Evolutionary conservation across 768 basidiomycete species (phyloP), one percentile per base, ranked within the genome.

Genomic region (Leccinum obscurum): DNA sequence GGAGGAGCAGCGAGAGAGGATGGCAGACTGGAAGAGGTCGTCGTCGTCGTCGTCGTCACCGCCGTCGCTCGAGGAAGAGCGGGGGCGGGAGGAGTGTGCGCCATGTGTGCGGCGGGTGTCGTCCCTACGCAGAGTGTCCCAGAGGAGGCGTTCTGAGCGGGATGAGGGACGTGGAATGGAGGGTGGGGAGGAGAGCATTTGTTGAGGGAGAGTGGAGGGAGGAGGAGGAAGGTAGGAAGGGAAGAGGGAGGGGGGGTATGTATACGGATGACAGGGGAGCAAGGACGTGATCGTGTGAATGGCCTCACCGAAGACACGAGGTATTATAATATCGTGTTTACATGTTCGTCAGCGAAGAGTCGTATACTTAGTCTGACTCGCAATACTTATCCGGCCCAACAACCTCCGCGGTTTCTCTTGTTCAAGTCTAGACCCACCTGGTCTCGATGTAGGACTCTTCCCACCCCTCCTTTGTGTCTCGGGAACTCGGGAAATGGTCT

Each of bases 41-140:
- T 54, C 68, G 13, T 70, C 64, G 41, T 69, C 77, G 9, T 66
- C 64, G 30, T 64, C 66, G 1, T 69, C 67, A 24, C 66, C 67
- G 57, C 62, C 62, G 61, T 60, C 63, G 56, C 67, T 72, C 34
- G 63, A 62, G 34, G 57, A 49, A 32, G 76, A 65, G 69, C 68
- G 59, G 22, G 77, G 60, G 60, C 69, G 59, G 22, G 72, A 52
- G 54, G 68, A 34, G 54, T 39, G 56, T 20, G 55, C 51, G 54
- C 62, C 64, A 62, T 54, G 60, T 50, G 63, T 74, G 70, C 60
- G 77, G 70, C 66, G 81, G 72, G 68, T 75, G 68, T 64, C 77
- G 72, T 75, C 82, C 64, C 78, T 85, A 52, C 81, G 77, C 56
- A 87, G 79, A 10, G 85, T 80, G 62, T 85, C 80, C 54, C 85